Percentiles rank a stretch among this genome's conserved stretches.
Evolutionary conservation across 441 rosid species (phyloP).

Genomic region (Arabidopsis hybrid): DNA sequence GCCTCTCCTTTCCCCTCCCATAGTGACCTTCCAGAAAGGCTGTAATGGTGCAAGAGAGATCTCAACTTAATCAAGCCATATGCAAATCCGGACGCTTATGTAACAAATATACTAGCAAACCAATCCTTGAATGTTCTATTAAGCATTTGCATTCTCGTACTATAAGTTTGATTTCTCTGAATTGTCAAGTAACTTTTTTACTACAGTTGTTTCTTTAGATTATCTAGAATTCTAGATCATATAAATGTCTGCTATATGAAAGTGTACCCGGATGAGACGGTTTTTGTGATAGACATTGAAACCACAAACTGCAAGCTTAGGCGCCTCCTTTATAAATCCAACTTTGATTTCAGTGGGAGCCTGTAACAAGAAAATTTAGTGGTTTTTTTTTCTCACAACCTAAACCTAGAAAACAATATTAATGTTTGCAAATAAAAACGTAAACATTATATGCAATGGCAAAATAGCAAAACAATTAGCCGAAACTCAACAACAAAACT

Average conservation of each 20-base stretch:
- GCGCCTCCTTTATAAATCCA: constrained; percentile 88
- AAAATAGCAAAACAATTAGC: no score
- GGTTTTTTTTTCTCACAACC: background rate
- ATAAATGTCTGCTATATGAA: background rate
- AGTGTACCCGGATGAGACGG: constrained; percentile 87
- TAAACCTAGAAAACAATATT: constrained; percentile 3
- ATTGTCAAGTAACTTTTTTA: background rate
- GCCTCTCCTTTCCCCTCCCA: constrained; percentile 61
- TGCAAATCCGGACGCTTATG: constrained; percentile 9
- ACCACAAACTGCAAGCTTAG: constrained; percentile 62
- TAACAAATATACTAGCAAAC: constrained; percentile 5
- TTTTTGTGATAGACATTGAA: constrained; percentile 86
- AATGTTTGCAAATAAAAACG: no score
- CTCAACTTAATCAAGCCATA: constrained; percentile 8
- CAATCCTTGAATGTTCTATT: background rate
- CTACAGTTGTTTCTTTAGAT: background rate
- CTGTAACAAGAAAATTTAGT: constrained; percentile 50
- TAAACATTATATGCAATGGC: background rate
- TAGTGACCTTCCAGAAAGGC: constrained; percentile 89
- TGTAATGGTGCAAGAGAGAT: constrained; percentile 45
- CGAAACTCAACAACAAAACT: no score
- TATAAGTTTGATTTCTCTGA: background rate
- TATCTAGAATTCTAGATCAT: background rate
- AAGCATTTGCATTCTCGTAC: background rate
- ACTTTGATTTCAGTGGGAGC: constrained; percentile 68